Percentiles rank a stretch among this genome's conserved stretches.
Evolutionary conservation across 306 rosid genomes (phyloP).

Genomic region (Lathyrus oleraceus): DNA sequence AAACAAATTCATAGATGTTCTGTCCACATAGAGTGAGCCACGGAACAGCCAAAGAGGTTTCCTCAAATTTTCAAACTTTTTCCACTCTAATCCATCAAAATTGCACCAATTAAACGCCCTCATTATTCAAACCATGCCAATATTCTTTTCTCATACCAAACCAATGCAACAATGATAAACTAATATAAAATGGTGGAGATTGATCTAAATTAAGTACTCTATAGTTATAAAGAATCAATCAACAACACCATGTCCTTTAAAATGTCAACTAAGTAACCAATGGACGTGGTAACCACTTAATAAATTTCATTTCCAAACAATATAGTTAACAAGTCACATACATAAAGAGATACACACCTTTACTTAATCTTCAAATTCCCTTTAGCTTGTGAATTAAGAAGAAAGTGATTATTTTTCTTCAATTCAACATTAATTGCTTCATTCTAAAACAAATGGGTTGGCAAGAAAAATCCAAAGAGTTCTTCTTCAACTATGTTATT

Average conservation of each 20-base stretch:
- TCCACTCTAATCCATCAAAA: conserved; percentile 31
- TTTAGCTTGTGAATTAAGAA: conserved; percentile 34
- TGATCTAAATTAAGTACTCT: not conserved
- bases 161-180: conserved; percentile 19
- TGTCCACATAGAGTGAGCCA: conserved; percentile 7
- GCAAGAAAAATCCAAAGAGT: conserved; percentile 36
- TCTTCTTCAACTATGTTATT: conserved; percentile 30
- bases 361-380: conserved; percentile 33
- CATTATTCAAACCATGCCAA: conserved; percentile 31
- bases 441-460: conserved; percentile 40
- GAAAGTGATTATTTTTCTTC: not conserved
- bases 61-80: conserved; percentile 33
- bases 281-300: conserved; percentile 68
- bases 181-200: not conserved
- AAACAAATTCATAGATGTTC: not conserved
- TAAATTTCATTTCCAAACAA: conserved; percentile 20
- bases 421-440: not conserved
- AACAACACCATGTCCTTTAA: conserved; percentile 38
- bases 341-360: conserved; percentile 26
- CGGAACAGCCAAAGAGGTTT: conserved; percentile 18
- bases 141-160: conserved; percentile 27
- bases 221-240: not conserved
- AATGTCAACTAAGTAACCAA: conserved; percentile 42
- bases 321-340: conserved; percentile 35
- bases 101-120: conserved; percentile 19